Base-by-base conservation (phyloP, 78 protist species). In the Creolimax fragrantissima region DNA sequence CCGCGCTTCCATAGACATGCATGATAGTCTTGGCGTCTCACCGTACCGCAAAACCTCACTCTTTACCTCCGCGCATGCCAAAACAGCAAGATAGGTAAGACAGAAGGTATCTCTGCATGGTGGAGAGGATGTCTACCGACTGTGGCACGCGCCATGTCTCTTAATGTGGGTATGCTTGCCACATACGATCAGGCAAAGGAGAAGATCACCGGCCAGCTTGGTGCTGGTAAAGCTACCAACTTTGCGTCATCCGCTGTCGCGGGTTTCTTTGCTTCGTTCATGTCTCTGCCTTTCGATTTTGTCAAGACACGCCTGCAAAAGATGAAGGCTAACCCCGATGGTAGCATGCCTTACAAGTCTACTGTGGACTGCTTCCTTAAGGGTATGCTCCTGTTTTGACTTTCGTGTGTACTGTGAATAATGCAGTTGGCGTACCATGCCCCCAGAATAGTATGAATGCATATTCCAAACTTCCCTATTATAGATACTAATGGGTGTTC, bases 81-180 rank as follows among this genome's bases (percentile, higher is more conserved):
- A n/a, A n/a, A 83, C 86, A 88, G 67, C 66, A 7, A 32, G 37
- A 88, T 88, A 5, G 67, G 44, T 2, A 89, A 92, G 35, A 94
- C 92, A 44, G 98, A 95, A 81, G 98, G 97, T n/a, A 37, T 90
- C 83, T 0, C 7, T n/a, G 83, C 74, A 11, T 37, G 35, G 83
- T 90, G 92, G 92, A n/a, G 45, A 5, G 92, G 92, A 24, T 6
- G 84, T 17, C 5, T 36, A 0, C 92, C 92, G 44, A 90, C 92
- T 45, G 92, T 90, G 11, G 88, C 35, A 5, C 83, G 92, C 42
- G 92, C 92, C 7, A 90, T 90, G 92, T 37, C 86, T 32, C 84
- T 90, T 35, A 90, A 90, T 43, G 4, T 5, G 7, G 92, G 83
- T 45, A 44, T 45, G 92, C 35, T 90, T 6, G 92, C 92, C 92